A percentile compares a stretch with the other conserved stretches of the same genome.
These are phyloP conservation scores for Epichloe bromicola DNA, from an alignment of 2,329 filamentous ascomycete species.

Conservation along the genomic window DNA sequence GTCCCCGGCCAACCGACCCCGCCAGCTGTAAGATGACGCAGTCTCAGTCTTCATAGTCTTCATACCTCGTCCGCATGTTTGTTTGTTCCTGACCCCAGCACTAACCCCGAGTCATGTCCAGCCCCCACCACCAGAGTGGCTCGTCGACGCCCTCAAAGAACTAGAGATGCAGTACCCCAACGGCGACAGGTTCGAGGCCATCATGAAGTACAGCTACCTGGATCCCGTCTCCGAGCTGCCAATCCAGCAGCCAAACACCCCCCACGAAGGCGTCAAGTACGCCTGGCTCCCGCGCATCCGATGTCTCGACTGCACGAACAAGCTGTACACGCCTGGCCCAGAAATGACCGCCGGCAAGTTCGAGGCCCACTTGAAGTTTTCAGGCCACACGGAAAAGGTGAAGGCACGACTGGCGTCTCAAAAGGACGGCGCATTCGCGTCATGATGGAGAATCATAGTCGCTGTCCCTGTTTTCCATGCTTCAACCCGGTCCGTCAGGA, in stretches of 20 bases:
- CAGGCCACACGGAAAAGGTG: slow-evolving; percentile 62
- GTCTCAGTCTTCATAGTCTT: background rate
- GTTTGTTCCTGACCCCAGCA: background rate
- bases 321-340: slow-evolving; percentile 83
- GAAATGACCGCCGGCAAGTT: slow-evolving; percentile 81
- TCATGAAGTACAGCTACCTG: slow-evolving; percentile 82
- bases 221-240: slow-evolving; percentile 57
- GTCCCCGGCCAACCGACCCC: slow-evolving; percentile 41
- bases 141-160: slow-evolving; percentile 56
- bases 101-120: slow-evolving; percentile 20
- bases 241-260: slow-evolving; percentile 42
- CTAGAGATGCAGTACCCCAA: slow-evolving; percentile 61
- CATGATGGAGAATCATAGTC: background rate
- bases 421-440: slow-evolving; percentile 5
- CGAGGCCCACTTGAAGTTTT: slow-evolving; percentile 81
- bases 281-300: slow-evolving; percentile 82
- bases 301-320: slow-evolving; percentile 85
- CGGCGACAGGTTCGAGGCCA: slow-evolving; percentile 67
- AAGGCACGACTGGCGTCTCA: slow-evolving; percentile 18
- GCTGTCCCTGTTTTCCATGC: background rate
- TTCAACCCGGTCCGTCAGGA: background rate
- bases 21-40: slow-evolving; percentile 43
- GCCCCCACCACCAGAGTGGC: slow-evolving; percentile 82
- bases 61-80: background rate
- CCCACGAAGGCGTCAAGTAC: slow-evolving; percentile 55